Conservation (phyloP, 306 rosid species). For the Alnus glutinosa region DNA sequence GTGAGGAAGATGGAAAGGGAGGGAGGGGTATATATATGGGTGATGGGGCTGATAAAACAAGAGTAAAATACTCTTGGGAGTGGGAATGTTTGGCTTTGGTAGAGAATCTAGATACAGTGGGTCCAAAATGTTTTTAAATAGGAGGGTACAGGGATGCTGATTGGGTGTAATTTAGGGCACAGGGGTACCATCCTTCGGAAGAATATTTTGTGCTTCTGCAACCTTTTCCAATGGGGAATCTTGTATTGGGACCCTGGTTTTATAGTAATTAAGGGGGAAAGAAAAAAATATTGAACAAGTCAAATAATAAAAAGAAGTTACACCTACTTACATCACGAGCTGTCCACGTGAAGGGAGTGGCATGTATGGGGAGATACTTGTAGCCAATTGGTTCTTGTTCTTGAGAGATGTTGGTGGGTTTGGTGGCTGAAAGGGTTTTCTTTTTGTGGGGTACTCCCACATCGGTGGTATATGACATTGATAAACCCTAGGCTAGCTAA, state of each 20-base stretch:
- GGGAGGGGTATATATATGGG: slow-evolving; percentile 50
- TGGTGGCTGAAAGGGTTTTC: slow-evolving; percentile 37
- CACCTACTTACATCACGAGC: slow-evolving; percentile 46
- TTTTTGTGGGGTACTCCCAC: slow-evolving; percentile 27
- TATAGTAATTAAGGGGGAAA: slow-evolving; percentile 10
- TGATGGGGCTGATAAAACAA: slow-evolving; percentile 52
- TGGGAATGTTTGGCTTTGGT: slow-evolving; percentile 51
- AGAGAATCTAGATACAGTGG: slow-evolving; percentile 85
- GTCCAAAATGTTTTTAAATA: slow-evolving; percentile 35
- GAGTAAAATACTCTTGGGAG: slow-evolving; percentile 46
- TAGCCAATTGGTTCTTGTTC: too few species aligned
- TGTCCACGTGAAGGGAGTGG: slow-evolving; percentile 84
- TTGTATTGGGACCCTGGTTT: not conserved
- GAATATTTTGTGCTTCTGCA: slow-evolving; percentile 42
- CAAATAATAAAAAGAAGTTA: too few species aligned
- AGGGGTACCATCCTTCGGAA: slow-evolving; percentile 41
- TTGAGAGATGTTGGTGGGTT: slow-evolving; percentile 27
- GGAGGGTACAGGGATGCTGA: not conserved
- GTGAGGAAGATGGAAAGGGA: slow-evolving; percentile 35
- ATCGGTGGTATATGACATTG: slow-evolving; percentile 38
- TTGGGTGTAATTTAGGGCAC: slow-evolving; percentile 53
- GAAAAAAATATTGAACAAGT: not conserved
- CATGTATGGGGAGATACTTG: slow-evolving; percentile 3
- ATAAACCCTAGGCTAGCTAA: not conserved
- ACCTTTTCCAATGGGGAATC: slow-evolving; percentile 35